Evolutionary conservation across 208 protist genomes (phyloP).

Genomic region (Trypanosomatidae sp.): DNA sequence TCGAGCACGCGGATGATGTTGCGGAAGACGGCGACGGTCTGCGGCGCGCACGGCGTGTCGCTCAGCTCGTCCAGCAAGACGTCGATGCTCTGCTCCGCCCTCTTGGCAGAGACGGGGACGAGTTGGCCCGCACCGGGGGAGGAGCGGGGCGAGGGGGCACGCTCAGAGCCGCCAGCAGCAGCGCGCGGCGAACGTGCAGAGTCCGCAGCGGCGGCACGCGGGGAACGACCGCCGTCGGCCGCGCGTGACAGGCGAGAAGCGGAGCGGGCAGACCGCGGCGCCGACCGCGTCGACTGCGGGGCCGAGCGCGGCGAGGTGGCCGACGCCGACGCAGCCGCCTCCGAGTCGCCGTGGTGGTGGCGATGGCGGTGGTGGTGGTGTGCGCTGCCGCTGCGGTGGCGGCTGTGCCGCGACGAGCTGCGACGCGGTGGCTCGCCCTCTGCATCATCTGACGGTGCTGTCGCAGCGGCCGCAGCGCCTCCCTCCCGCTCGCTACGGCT

Average conservation of each 20-base stretch:
- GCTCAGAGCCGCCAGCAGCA: background rate
- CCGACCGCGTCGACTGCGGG: too few relatives aligned
- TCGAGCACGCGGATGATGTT: conserved; percentile 37
- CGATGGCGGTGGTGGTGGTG: conserved; percentile 12
- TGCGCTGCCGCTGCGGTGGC: conserved; percentile 13
- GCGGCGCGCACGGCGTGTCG: conserved; percentile 29
- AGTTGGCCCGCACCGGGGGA: conserved; percentile 14
- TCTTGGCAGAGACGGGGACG: conserved; percentile 9
- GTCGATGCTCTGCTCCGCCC: conserved; percentile 25
- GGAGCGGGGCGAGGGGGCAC: conserved; percentile 3
- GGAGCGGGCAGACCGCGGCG: too few relatives aligned
- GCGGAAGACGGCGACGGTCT: conserved; percentile 26
- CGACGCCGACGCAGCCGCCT: background rate
- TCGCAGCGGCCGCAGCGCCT: background rate
- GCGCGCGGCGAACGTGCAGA: conserved; percentile 6
- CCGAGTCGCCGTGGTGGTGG: conserved; percentile 16
- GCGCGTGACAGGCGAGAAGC: too few relatives aligned
- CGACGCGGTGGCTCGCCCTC: too few relatives aligned
- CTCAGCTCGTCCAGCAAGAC: conserved; percentile 27
- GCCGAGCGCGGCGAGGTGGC: conserved; percentile 4
- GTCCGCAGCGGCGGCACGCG: too few relatives aligned
- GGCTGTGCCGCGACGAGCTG: conserved; percentile 25
- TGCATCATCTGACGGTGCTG: too few relatives aligned
- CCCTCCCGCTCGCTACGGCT: conserved; percentile 10
- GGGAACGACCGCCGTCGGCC: too few relatives aligned